These are phyloP conservation scores for Xanthoceras sorbifolium DNA, from an alignment of 345 rosid genomes.

Conservation along the genomic window DNA sequence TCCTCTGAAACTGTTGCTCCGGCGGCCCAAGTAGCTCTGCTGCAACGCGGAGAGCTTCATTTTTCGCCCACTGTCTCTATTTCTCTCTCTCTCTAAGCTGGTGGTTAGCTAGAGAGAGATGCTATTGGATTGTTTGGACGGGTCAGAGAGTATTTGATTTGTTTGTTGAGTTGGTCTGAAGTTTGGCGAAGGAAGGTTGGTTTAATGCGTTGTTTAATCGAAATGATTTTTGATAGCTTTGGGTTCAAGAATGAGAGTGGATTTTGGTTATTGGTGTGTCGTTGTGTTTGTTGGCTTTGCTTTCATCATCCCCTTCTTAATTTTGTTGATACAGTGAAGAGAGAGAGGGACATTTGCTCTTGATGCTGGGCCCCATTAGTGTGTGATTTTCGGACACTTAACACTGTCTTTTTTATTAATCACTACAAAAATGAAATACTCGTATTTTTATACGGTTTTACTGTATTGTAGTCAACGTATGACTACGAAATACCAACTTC, in stretches of 20 bases:
- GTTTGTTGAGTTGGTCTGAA: conserved; percentile 4
- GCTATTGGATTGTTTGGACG: no score
- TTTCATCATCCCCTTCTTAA: not conserved
- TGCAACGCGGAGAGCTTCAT: conserved; percentile 88
- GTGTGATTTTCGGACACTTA: conserved; percentile 23
- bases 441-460: not conserved
- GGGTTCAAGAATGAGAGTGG: conserved; percentile 24
- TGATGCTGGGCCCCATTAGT: conserved; percentile 10
- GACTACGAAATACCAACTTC: no score
- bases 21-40: conserved; percentile 81
- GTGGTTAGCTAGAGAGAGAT: conserved; percentile 9
- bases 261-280: not conserved
- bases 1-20: conserved; percentile 64
- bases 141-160: not conserved
- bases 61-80: not conserved
- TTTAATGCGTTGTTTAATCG: conserved; percentile 20
- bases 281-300: not conserved
- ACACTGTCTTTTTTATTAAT: not conserved
- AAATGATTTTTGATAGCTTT: conserved; percentile 31
- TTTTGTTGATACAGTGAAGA: not conserved
- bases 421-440: no score
- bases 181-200: conserved; percentile 1
- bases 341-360: conserved; percentile 23
- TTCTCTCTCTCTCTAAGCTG: conserved; percentile 28
- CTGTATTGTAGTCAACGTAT: conserved; percentile 6